A percentile compares a stretch with the other conserved stretches of the same genome.
phyloP scores from a whole-genome alignment of 306 rosid genomes.

The Medicago arabica region DNA sequence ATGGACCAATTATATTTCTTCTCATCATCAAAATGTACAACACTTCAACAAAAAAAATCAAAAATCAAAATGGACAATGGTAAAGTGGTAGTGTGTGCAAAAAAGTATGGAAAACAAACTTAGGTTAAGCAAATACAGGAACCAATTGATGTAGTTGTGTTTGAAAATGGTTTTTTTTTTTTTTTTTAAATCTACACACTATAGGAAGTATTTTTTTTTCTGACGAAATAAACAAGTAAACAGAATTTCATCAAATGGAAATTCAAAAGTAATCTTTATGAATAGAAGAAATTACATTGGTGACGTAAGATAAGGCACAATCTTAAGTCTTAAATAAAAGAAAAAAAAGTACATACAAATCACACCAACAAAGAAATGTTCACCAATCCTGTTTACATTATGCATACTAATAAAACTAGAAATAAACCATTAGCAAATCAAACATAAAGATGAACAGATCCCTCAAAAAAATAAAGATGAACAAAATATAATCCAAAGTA shows the following conservation, averaged over 20 bases:
- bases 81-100: constrained; percentile 16
- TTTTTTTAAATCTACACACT: no score
- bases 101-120: constrained; percentile 2
- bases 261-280: no score
- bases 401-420: neutral
- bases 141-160: neutral
- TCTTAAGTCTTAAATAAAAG: constrained; percentile 9
- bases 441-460: constrained; percentile 5
- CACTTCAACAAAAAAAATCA: no score
- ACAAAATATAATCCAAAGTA: no score
- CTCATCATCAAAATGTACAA: neutral
- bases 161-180: no score
- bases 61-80: constrained; percentile 25
- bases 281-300: no score
- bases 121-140: neutral
- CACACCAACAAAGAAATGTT: constrained; percentile 22
- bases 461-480: no score
- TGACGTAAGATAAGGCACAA: neutral
- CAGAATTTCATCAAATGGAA: no score
- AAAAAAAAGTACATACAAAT: neutral
- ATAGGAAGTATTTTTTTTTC: no score
- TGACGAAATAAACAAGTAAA: no score
- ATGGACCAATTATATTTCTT: constrained; percentile 25
- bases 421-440: constrained; percentile 11
- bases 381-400: neutral